Base-by-base conservation (phyloP, 2,329 filamentous ascomycete species). In the Cordyceps javanica region DNA sequence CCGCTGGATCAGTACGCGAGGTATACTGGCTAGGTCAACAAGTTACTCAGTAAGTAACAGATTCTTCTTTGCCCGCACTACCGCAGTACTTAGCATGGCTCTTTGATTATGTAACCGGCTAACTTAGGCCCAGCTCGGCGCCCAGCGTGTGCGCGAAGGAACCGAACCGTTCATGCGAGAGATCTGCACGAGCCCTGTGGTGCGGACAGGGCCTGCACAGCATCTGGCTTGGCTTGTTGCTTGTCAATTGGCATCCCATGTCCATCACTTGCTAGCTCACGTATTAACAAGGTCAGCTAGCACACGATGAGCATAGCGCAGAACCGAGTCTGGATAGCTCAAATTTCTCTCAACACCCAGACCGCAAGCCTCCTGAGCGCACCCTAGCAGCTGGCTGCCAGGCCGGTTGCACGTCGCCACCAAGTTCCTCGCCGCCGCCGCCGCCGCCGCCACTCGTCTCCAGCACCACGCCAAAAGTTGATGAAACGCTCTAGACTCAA, bases 401-500 rank as follows among this genome's bases (percentile, higher is more conserved):
- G n/a, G n/a, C n/a, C n/a, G n/a, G n/a, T n/a, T n/a, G n/a, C n/a
- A n/a, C n/a, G n/a, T n/a, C n/a, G n/a, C n/a, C n/a, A n/a, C n/a
- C n/a, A 28, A 45, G 23, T 28, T 28, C 5, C 6, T n/a, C 16
- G 2, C 14, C 42, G 28, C 23, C 14, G n/a, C 26, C 23, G 6
- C 14, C 25, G 28, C 14, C 21, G 23, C 14, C 49, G 16, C 49
- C 34, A 39, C 49, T 9, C 14, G 28, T 41, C 36, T 14, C 34
- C 34, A 30, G 32, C 48, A 26, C 50, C 50, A 44, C 25, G 11
- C 9, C 13, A 44, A 42, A 44, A 23, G 16, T 41, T 53, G n/a
- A n/a, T n/a, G 38, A 53, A 53, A 53, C 50, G 38, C 38, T 53
- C 50, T 44, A 53, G 28, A 53, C 38, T 19, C 19, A 42, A 42